A percentile compares a stretch with the other conserved stretches of the same genome.
These are phyloP conservation scores for Starmerella stigmatis DNA, from an alignment of 805 yeast genomes.

Conservation along the genomic window DNA sequence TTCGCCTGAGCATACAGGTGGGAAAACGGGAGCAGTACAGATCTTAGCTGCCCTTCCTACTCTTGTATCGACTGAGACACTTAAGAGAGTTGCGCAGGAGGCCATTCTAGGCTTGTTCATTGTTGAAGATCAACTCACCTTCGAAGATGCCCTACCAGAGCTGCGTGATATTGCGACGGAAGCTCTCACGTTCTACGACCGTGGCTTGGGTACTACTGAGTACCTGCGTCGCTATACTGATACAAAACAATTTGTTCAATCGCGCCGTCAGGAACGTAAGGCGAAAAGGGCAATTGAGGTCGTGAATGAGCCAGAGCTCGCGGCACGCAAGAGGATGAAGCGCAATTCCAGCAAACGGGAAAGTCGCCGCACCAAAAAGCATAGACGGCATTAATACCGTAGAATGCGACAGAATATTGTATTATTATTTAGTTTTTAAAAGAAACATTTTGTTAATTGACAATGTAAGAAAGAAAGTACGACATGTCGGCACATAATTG, in stretches of 20 bases:
- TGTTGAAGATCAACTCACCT: slow-evolving; percentile 32
- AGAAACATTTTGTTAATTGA: no score
- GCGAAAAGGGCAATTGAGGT: slow-evolving; percentile 67
- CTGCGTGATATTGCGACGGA: slow-evolving; percentile 47
- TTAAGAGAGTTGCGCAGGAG: slow-evolving; percentile 38
- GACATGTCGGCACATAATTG: no score
- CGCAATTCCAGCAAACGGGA: slow-evolving; percentile 69
- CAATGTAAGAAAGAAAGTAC: no score
- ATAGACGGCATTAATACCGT: not conserved
- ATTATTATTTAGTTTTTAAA: no score
- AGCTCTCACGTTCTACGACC: slow-evolving; percentile 56
- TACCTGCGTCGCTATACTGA: slow-evolving; percentile 51
- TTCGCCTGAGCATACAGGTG: slow-evolving; percentile 37
- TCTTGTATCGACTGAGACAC: slow-evolving; percentile 36
- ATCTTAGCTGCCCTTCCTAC: slow-evolving; percentile 55
- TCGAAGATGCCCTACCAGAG: slow-evolving; percentile 36
- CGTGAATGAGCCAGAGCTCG: slow-evolving; percentile 64
- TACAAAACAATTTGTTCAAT: slow-evolving; percentile 51
- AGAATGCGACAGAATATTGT: no score
- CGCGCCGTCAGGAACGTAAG: slow-evolving; percentile 64
- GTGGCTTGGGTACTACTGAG: slow-evolving; percentile 58
- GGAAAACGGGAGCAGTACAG: slow-evolving; percentile 63
- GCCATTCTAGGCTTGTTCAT: slow-evolving; percentile 46
- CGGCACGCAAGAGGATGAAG: slow-evolving; percentile 67
- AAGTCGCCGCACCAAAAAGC: slow-evolving; percentile 38